These are phyloP conservation scores for Ramicandelaber brevisporus DNA, from an alignment of 192 early-diverging fungal genomes.

Conservation along the genomic window DNA sequence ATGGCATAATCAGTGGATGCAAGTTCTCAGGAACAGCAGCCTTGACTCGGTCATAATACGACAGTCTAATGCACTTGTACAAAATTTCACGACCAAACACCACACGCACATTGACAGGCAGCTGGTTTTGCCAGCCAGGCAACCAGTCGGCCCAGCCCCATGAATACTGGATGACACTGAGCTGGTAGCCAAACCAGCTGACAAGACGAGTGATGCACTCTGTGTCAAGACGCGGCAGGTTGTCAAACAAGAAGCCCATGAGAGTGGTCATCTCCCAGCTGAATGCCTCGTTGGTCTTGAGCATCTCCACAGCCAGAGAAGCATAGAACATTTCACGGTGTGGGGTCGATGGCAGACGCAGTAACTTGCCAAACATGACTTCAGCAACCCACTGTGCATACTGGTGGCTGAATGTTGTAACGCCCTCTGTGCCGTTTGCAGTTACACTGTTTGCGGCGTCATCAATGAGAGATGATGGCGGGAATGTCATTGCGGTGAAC, in stretches of 20 bases:
- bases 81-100: slow-evolving; percentile 66
- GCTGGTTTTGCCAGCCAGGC: slow-evolving; percentile 7
- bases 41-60: slow-evolving; percentile 75
- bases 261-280: slow-evolving; percentile 8
- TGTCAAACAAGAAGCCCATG: slow-evolving; percentile 7
- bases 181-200: slow-evolving; percentile 72
- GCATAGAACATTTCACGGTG: slow-evolving; percentile 18
- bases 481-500: too few species aligned
- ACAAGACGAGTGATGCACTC: slow-evolving; percentile 66
- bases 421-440: too few species aligned
- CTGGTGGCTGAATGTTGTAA: too few species aligned
- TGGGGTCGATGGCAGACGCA: slow-evolving; percentile 24
- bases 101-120: background rate
- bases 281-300: slow-evolving; percentile 17
- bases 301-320: slow-evolving; percentile 20
- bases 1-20: slow-evolving; percentile 24
- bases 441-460: too few species aligned
- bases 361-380: slow-evolving; percentile 22
- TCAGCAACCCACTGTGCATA: slow-evolving; percentile 24
- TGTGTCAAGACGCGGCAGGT: slow-evolving; percentile 24
- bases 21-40: slow-evolving; percentile 45
- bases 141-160: slow-evolving; percentile 79
- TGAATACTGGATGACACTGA: too few species aligned
- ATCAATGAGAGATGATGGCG: too few species aligned
- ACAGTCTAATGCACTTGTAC: slow-evolving; percentile 58